phyloP scores from a whole-genome alignment of 495 filamentous ascomycete species.

The Penicillium desertorum region DNA sequence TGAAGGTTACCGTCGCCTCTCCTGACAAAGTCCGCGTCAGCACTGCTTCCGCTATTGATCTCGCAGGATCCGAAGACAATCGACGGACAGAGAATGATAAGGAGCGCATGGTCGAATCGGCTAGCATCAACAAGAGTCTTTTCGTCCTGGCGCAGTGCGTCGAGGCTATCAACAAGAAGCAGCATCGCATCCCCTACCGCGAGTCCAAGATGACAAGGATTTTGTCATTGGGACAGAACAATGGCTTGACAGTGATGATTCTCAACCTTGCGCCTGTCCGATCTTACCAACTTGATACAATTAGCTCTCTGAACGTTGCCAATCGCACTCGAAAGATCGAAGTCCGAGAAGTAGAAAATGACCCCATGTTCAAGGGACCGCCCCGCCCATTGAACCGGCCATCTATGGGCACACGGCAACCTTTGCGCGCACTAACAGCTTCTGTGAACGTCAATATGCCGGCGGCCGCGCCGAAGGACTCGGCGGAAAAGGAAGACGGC shows the following conservation, averaged over 20 bases:
- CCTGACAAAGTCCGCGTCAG: constrained; percentile 70
- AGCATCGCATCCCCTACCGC: constrained; percentile 82
- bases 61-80: constrained; percentile 96
- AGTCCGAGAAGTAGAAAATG: constrained; percentile 90
- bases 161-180: constrained; percentile 83
- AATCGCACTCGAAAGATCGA: constrained; percentile 97
- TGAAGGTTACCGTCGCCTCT: constrained; percentile 77
- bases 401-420: constrained; percentile 63
- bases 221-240: constrained; percentile 88
- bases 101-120: constrained; percentile 90
- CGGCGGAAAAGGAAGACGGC: constrained; percentile 51
- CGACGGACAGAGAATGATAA: constrained; percentile 91
- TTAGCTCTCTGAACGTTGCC: constrained; percentile 92
- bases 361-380: constrained; percentile 76
- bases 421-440: constrained; percentile 66
- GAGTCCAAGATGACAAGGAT: constrained; percentile 99
- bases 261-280: constrained; percentile 84
- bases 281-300: constrained; percentile 89
- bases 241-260: constrained; percentile 95
- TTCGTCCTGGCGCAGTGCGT: constrained; percentile 96
- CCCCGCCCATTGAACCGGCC: constrained; percentile 49
- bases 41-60: constrained; percentile 90
- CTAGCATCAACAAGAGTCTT: constrained; percentile 96
- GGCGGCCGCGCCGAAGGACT: constrained; percentile 46
- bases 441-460: constrained; percentile 60